phyloP scores from a whole-genome alignment of 2,329 filamentous ascomycete species.

The Cercospora zeina region DNA sequence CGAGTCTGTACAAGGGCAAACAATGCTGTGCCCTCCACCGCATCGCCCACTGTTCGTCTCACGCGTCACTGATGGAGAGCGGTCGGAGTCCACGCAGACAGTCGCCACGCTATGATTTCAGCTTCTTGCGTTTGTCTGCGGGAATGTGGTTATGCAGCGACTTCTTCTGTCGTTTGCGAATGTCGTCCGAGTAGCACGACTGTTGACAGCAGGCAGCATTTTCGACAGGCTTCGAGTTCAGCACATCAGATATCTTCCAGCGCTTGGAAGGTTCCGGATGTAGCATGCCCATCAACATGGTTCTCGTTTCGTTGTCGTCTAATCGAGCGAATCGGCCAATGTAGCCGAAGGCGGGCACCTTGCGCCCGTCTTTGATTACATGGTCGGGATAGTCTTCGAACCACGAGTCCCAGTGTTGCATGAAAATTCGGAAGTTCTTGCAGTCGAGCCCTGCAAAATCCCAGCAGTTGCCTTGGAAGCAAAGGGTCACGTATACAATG shows the following conservation, averaged over 20 bases:
- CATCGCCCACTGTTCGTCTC: background rate
- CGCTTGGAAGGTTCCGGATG: conserved; percentile 73
- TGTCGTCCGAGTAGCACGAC: conserved; percentile 40
- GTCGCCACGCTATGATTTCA: conserved; percentile 12
- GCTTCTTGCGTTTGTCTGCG: conserved; percentile 8
- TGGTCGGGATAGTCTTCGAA: conserved; percentile 57
- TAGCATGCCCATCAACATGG: conserved; percentile 76
- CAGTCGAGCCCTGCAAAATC: conserved; percentile 59
- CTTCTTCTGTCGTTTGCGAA: conserved; percentile 44
- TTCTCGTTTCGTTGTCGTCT: conserved; percentile 67
- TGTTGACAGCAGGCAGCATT: conserved; percentile 39
- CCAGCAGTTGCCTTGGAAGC: conserved; percentile 74
- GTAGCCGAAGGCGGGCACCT: conserved; percentile 59
- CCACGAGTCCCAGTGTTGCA: conserved; percentile 69
- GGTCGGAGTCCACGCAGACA: background rate
- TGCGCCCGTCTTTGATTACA: conserved; percentile 49
- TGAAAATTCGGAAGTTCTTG: conserved; percentile 64
- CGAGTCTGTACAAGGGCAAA: conserved; percentile 20
- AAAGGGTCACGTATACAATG: conserved; percentile 77
- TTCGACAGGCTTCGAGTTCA: conserved; percentile 55
- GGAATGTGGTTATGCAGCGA: conserved; percentile 44
- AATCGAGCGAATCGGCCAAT: conserved; percentile 64
- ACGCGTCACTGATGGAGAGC: background rate
- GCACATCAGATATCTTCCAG: conserved; percentile 66
- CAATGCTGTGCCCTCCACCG: background rate